Percentiles rank a stretch among this genome's conserved stretches.
These are phyloP conservation scores for Uronychia setigera DNA, from an alignment of 73 alveolate genomes.

Conservation along the genomic window DNA sequence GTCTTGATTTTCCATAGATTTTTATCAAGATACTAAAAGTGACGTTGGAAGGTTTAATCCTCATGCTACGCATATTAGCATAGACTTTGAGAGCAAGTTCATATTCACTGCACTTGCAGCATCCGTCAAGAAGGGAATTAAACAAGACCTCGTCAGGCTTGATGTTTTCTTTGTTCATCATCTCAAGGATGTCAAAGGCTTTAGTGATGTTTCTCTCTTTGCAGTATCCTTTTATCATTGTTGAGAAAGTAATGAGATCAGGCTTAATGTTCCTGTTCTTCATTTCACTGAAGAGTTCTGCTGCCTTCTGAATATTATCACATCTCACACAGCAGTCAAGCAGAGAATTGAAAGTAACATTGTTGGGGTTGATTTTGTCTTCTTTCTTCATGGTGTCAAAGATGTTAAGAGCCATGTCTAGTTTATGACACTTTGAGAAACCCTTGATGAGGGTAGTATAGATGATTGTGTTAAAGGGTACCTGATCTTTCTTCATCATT, in stretches of 20 bases:
- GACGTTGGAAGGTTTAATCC: constrained; percentile 89
- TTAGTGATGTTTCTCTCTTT: constrained; percentile 78
- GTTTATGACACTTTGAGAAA: constrained; percentile 76
- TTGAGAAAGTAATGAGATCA: constrained; percentile 94
- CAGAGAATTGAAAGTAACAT: constrained; percentile 90
- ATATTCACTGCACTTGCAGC: constrained; percentile 89
- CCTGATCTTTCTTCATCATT: constrained; percentile 82
- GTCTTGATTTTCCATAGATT: constrained; percentile 87
- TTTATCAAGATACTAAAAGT: constrained; percentile 91
- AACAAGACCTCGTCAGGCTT: constrained; percentile 92
- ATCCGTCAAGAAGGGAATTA: constrained; percentile 94
- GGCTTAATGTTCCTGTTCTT: constrained; percentile 76
- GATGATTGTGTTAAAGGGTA: constrained; percentile 88
- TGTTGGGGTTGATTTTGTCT: constrained; percentile 82
- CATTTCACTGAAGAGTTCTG: constrained; percentile 88
- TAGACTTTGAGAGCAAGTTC: constrained; percentile 90
- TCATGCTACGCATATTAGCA: constrained; percentile 71
- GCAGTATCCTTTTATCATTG: constrained; percentile 95
- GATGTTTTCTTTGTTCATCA: constrained; percentile 62
- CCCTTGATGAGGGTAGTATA: constrained; percentile 96
- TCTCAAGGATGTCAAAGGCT: constrained; percentile 75
- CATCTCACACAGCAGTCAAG: constrained; percentile 95
- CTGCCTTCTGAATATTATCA: constrained; percentile 76
- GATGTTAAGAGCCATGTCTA: constrained; percentile 84
- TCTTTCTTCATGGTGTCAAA: constrained; percentile 88